phyloP scores from a whole-genome alignment of 164 flowering plant species.

The Berberis vulgaris region DNA sequence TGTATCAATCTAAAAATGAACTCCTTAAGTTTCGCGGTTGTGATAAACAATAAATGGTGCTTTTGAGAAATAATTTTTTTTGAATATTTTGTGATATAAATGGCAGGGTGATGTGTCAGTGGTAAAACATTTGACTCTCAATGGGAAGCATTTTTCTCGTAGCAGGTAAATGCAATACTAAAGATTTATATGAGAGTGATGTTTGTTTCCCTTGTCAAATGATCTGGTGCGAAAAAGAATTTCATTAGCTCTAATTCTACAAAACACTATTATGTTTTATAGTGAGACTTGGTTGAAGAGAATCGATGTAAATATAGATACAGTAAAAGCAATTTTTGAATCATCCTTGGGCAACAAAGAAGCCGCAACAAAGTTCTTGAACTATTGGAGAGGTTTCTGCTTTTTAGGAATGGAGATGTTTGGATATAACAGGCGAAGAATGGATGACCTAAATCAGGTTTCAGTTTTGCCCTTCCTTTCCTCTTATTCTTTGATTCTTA shows the following conservation, averaged over 20 bases:
- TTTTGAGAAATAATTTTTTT: neutral
- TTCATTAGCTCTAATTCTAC: neutral
- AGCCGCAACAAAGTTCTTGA: slow-evolving; percentile 6
- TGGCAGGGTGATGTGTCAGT: slow-evolving; percentile 16
- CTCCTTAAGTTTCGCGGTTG: neutral
- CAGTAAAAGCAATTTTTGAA: slow-evolving; percentile 1
- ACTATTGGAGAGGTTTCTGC: slow-evolving; percentile 12
- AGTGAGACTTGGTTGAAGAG: slow-evolving; percentile 16
- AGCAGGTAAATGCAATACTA: neutral
- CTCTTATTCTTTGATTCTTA: too few relatives aligned
- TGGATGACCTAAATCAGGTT: slow-evolving; percentile 4
- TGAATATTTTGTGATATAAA: neutral
- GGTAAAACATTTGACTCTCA: slow-evolving; percentile 15
- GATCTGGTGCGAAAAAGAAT: neutral
- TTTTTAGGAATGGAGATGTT: neutral
- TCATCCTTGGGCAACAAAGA: slow-evolving; percentile 1
- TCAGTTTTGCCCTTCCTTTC: too few relatives aligned
- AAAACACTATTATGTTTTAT: neutral
- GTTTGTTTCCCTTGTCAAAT: neutral
- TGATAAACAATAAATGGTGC: neutral
- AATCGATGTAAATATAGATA: slow-evolving; percentile 5
- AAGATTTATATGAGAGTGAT: neutral
- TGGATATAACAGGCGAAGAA: slow-evolving; percentile 16
- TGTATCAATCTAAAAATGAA: neutral
- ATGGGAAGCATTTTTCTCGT: slow-evolving; percentile 14